Evolutionary conservation across 208 protist species (phyloP), one percentile per base, ranked within the genome.

Genomic region (Crithidia sp.): DNA sequence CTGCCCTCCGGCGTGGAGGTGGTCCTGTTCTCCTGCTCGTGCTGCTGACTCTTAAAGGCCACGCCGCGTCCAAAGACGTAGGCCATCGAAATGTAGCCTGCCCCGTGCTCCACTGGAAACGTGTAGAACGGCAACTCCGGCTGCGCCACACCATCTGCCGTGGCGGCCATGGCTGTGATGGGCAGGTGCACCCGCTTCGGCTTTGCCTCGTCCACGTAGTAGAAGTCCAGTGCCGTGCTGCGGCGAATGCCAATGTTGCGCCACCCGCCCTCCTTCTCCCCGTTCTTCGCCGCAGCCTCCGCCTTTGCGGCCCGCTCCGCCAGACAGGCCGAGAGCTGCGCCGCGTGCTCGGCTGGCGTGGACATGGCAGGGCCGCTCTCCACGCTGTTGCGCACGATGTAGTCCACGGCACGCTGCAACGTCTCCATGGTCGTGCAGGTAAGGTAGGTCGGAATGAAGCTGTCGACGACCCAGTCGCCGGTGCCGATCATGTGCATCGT

Each of bases 21-120:
- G 28, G 28, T 1, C 28, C 28, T 28, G 28, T 28, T 5, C 28
- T 56, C 19, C 13, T 16, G n/a, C 37, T 58, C 43, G 43, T 50
- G 36, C 55, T 44, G 16, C 6, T 71, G 56, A 55, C 84, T 91
- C 54, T 84, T 82, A 75, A 93, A 91, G 13, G 80, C 79, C 9
- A 82, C 81, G 67, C 89, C 89, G 53, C 77, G 79, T 49, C 92
- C 92, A 80, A 96, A 96, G 8, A 90, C 92, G 79, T 91, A 94
- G 16, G 89, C 92, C 66, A 96, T 82, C 6, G 88, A 89, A 39
- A 88, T 88, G 78, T 96, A 94, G 17, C 69, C 83, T 39, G 67
- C 62, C 9, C 89, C 89, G 71, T 94, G 87, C 67, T 92, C 86
- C 47, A 96, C 88, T 2, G 92, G 92, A 17, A 96, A 76, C 10